Conservation (phyloP, 2,329 filamentous ascomycete species). For the Parafenestella ontariensis region DNA sequence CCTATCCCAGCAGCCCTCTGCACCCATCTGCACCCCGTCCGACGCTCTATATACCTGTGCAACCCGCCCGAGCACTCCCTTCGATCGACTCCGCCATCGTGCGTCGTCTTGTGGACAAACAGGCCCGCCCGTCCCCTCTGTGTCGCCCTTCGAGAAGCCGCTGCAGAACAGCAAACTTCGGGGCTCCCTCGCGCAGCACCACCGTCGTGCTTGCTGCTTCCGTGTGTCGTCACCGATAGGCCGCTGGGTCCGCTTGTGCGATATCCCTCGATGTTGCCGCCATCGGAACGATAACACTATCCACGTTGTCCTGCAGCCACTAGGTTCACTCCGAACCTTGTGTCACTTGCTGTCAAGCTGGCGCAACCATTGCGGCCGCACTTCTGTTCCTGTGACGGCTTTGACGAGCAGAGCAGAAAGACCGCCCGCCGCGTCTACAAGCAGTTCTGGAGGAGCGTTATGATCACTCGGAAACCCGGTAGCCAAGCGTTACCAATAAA, state of each 20-base stretch:
- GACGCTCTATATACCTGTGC: slow-evolving; percentile 10
- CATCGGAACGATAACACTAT: slow-evolving; percentile 25
- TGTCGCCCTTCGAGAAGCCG: slow-evolving; percentile 44
- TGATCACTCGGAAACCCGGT: slow-evolving; percentile 43
- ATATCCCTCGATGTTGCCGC: slow-evolving; percentile 39
- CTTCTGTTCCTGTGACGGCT: slow-evolving; percentile 43
- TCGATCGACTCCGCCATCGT: neutral
- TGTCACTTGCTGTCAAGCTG: slow-evolving; percentile 46
- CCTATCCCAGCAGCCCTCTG: slow-evolving; percentile 10
- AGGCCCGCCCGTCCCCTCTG: slow-evolving; percentile 12
- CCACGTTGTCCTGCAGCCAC: slow-evolving; percentile 34
- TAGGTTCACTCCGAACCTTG: slow-evolving; percentile 45
- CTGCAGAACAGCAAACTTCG: slow-evolving; percentile 26
- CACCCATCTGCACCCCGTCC: slow-evolving; percentile 9
- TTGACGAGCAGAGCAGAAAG: slow-evolving; percentile 42
- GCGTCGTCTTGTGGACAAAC: slow-evolving; percentile 6
- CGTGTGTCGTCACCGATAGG: slow-evolving; percentile 12
- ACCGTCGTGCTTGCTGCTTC: neutral
- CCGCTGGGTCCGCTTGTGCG: slow-evolving; percentile 6
- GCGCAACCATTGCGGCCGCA: slow-evolving; percentile 43
- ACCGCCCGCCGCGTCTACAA: slow-evolving; percentile 46
- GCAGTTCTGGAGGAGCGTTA: slow-evolving; percentile 48
- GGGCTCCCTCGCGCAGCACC: slow-evolving; percentile 6
- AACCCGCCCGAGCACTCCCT: slow-evolving; percentile 1
- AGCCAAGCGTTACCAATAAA: slow-evolving; percentile 39